Evolutionary conservation across 352 stramenopile species (phyloP), one percentile per base, ranked within the genome.

Genomic region (Phytophthora meadii): DNA sequence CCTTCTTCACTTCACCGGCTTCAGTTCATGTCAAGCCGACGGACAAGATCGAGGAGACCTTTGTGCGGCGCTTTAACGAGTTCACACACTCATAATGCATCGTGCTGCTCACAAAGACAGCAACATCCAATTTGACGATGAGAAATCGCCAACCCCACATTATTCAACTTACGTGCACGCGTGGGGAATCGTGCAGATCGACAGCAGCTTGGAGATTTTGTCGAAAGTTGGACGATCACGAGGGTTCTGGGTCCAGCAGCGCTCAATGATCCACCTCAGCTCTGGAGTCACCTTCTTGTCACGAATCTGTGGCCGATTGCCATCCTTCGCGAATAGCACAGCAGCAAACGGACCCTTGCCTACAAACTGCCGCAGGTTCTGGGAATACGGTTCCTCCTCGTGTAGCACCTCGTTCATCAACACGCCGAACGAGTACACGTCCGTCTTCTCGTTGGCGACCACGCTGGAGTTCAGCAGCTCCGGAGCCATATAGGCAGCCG

Each of bases 401-500:
- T 78, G 69, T 15, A 81, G 65, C 24, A 78, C 24, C 54, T 81
- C 73, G 55, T 81, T 81, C 65, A 78, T 74, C 51, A 81, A 36
- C 36, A 81, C 59, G 37, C 69, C 73, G 39, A 81, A 81, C 24
- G 73, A 76, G 27, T 78, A 81, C 54, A 81, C 69, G 40, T 78
- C 73, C 12, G 73, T 78, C 58, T 71, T 76, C 39, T 77, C 69
- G 34, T 74, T 69, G 19, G 69, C 61, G 0, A 71, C 11, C 9
- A 24, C 12, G 44, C 32, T 64, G 4, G 49, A 32, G 25, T 62
- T 60, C 39, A 88, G 41, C 15, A 86, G 55, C 48, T 86, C 77
- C 2, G 77, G 77, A 1, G 77, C 77, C 77, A 86, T 86, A 65
- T 86, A 86, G 41, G 74, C 77, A 6, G 77, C 77, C 6, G 77